Evolutionary conservation across 768 basidiomycete species (phyloP), one percentile per base, ranked within the genome.

Genomic region (Pisolithus marmoratus): DNA sequence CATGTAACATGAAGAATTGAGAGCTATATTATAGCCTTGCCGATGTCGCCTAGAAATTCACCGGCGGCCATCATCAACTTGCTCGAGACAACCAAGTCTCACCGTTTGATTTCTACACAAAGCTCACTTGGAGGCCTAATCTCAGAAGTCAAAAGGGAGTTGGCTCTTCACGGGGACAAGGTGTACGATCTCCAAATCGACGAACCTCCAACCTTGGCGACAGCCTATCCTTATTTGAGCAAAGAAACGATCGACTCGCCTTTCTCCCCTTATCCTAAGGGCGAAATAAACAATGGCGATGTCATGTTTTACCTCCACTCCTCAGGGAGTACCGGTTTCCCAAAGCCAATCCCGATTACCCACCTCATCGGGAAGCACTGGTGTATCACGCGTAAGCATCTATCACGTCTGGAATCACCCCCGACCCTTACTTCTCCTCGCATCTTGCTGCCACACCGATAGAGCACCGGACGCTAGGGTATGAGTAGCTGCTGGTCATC

Each of bases 261-360:
- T 1, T 56, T 60, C 29, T 40, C 55, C 1, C 38, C 53, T 4
- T 64, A 57, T 27, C 56, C 57, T 4, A 49, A 56, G 38, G 41
- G 45, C 8, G 42, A 41, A 1, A 8, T 3, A 19, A 52, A 49
- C 54, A 54, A 45, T 20, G 58, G 47, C 43, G 69, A 26, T 51
- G 61, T 44, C 60, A 44, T 66, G 38, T 34, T 72, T 8, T 78
- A 74, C 46, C 58, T 76, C 0, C 76, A 79, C 53, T 79, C 79
- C 0, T 79, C 79, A 3, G 77, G 77, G 15, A 77, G 75, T 46
- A 76, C 77, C 0, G 75, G 76, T 2, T 67, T 74, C 43, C 76
- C 77, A 0, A 78, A 75, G 50, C 57, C 72, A 8, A 71, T 79
- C 42, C 60, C 66, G 2, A 64, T 72, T 29, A 70, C 65, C 0